These are phyloP conservation scores for Lophiostoma macrostomum DNA, from an alignment of 495 filamentous ascomycete species.

Conservation along the genomic window DNA sequence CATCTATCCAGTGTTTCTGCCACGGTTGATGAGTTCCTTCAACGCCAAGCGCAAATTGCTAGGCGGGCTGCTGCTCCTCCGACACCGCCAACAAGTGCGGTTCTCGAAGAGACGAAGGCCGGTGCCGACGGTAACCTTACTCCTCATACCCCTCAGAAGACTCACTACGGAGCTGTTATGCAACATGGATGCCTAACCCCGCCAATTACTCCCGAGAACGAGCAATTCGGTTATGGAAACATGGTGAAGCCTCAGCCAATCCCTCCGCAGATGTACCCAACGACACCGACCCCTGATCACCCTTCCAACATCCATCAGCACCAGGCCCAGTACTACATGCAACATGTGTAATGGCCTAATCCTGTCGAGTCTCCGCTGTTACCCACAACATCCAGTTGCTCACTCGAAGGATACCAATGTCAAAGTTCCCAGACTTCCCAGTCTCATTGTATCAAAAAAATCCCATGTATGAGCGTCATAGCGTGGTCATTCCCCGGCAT, in stretches of 20 bases:
- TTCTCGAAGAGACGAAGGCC: slow-evolving; percentile 43
- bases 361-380: not conserved
- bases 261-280: slow-evolving; percentile 21
- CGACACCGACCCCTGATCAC: slow-evolving; percentile 36
- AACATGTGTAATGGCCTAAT: slow-evolving; percentile 26
- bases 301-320: slow-evolving; percentile 39
- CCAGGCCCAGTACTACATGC: slow-evolving; percentile 30
- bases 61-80: slow-evolving; percentile 57
- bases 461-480: slow-evolving; percentile 40
- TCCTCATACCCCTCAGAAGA: slow-evolving; percentile 85
- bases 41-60: slow-evolving; percentile 72
- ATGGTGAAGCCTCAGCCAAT: slow-evolving; percentile 30
- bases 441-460: slow-evolving; percentile 35
- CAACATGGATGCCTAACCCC: slow-evolving; percentile 87
- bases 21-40: slow-evolving; percentile 81
- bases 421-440: not conserved
- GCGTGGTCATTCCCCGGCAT: slow-evolving; percentile 36
- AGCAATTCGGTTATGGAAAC: slow-evolving; percentile 31
- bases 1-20: slow-evolving; percentile 78
- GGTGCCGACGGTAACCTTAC: slow-evolving; percentile 48
- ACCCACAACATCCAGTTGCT: not conserved
- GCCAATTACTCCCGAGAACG: slow-evolving; percentile 84
- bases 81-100: slow-evolving; percentile 63
- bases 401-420: not conserved
- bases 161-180: slow-evolving; percentile 55